Percentiles rank a stretch among this genome's conserved stretches.
Conservation (phyloP, 768 basidiomycete species). For the Scleroderma citrinum region DNA sequence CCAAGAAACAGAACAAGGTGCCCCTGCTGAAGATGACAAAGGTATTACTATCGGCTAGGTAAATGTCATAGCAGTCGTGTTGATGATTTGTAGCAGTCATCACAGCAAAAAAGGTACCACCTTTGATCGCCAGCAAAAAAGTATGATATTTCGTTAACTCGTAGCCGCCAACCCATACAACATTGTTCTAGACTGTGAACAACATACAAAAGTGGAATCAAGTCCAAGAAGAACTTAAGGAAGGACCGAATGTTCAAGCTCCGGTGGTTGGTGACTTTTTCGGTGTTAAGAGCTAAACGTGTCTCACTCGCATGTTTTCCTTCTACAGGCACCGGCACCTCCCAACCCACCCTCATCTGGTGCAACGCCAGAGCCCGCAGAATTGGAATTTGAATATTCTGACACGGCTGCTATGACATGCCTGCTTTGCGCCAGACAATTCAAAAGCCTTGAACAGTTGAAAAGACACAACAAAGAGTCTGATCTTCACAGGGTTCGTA, state of each 20-base stretch:
- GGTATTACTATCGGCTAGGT: conserved; percentile 9
- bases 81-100: conserved; percentile 28
- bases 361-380: conserved; percentile 36
- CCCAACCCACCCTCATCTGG: conserved; percentile 22
- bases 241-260: conserved; percentile 29
- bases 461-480: conserved; percentile 91
- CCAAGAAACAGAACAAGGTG: conserved; percentile 35
- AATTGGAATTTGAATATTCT: conserved; percentile 76
- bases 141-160: conserved; percentile 35
- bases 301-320: conserved; percentile 1
- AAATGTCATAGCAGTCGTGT: not conserved
- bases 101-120: conserved; percentile 67
- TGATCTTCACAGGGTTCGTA: conserved; percentile 84
- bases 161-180: no score
- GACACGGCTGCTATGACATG: conserved; percentile 74
- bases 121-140: conserved; percentile 82
- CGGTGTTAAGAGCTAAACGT: not conserved
- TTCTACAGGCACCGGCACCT: conserved; percentile 8
- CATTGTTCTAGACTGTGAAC: conserved; percentile 57
- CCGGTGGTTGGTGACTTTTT: conserved; percentile 9
- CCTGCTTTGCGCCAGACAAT: conserved; percentile 87
- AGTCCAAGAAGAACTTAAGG: conserved; percentile 81
- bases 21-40: conserved; percentile 43
- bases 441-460: conserved; percentile 83
- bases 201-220: conserved; percentile 98